Evolutionary conservation across 306 rosid species (phyloP).

Genomic region (Quercus alba): DNA sequence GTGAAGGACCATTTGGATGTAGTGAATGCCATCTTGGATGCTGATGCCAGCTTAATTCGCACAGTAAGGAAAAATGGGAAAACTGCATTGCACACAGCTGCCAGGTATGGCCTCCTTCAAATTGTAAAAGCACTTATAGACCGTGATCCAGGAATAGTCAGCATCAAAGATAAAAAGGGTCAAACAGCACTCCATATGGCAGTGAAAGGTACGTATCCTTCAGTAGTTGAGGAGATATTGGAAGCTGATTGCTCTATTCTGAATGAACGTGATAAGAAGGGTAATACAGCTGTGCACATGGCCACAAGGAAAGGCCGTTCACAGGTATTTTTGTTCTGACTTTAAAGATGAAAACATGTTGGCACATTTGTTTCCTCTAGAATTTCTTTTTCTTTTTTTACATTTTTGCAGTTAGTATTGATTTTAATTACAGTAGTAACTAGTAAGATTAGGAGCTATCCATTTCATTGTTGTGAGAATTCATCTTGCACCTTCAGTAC

Average conservation of each 20-base stretch:
- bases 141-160: constrained; percentile 62
- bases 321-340: constrained; percentile 46
- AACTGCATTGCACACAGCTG: constrained; percentile 82
- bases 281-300: constrained; percentile 85
- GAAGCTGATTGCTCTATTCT: constrained; percentile 52
- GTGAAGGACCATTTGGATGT: constrained; percentile 75
- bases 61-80: constrained; percentile 91
- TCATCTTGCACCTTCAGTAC: neutral
- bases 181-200: constrained; percentile 99
- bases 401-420: neutral
- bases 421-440: neutral
- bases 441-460: neutral
- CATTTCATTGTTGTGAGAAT: neutral
- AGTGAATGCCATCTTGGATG: constrained; percentile 79
- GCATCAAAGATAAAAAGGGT: constrained; percentile 85
- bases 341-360: neutral
- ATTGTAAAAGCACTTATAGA: constrained; percentile 62
- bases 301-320: constrained; percentile 93
- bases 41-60: constrained; percentile 51
- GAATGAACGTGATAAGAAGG: constrained; percentile 91
- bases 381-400: neutral
- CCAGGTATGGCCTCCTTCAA: constrained; percentile 60
- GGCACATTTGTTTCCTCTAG: neutral
- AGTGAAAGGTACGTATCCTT: constrained; percentile 71
- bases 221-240: constrained; percentile 71